A percentile compares a stretch with the other conserved stretches of the same genome.
Conservation (phyloP, 768 basidiomycete species). For the Leucocoprinus sp. region DNA sequence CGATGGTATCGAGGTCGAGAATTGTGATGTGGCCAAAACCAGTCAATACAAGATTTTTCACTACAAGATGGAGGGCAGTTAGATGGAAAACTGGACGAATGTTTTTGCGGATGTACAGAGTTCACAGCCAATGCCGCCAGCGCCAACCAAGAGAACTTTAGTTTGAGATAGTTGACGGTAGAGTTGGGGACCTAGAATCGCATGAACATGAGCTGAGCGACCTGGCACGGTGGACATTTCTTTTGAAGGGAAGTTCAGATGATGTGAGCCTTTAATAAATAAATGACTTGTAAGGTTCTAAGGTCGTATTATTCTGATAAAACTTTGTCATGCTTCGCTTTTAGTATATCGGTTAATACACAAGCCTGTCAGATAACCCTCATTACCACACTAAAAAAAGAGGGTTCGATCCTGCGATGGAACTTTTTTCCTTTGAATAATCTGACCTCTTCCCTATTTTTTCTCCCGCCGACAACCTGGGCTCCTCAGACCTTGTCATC, state of each 20-base stretch:
- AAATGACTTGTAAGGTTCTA: not conserved
- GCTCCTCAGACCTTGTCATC: slow-evolving; percentile 21
- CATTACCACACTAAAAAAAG: slow-evolving; percentile 11
- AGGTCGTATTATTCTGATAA: not conserved
- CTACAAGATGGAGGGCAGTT: slow-evolving; percentile 29
- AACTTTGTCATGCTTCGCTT: slow-evolving; percentile 10
- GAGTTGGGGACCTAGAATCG: slow-evolving; percentile 74
- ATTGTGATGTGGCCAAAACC: slow-evolving; percentile 91
- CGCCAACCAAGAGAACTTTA: slow-evolving; percentile 84
- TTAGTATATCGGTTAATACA: slow-evolving; percentile 16
- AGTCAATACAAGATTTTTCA: slow-evolving; percentile 91
- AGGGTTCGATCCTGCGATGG: slow-evolving; percentile 15
- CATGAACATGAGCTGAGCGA: slow-evolving; percentile 56
- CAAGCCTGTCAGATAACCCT: slow-evolving; percentile 11
- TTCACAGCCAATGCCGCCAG: slow-evolving; percentile 97
- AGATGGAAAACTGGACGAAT: not conserved
- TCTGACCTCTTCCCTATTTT: slow-evolving; percentile 7
- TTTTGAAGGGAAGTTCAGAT: too few species aligned
- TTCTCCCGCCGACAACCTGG: slow-evolving; percentile 4
- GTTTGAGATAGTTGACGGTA: slow-evolving; percentile 51
- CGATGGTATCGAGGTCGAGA: slow-evolving; percentile 96
- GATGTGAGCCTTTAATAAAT: too few species aligned
- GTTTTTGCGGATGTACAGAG: slow-evolving; percentile 48
- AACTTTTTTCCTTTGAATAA: not conserved
- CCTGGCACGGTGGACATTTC: slow-evolving; percentile 40